Evolutionary conservation across 257 asterid genomes (phyloP).

Genomic region (Penstemon davidsonii): DNA sequence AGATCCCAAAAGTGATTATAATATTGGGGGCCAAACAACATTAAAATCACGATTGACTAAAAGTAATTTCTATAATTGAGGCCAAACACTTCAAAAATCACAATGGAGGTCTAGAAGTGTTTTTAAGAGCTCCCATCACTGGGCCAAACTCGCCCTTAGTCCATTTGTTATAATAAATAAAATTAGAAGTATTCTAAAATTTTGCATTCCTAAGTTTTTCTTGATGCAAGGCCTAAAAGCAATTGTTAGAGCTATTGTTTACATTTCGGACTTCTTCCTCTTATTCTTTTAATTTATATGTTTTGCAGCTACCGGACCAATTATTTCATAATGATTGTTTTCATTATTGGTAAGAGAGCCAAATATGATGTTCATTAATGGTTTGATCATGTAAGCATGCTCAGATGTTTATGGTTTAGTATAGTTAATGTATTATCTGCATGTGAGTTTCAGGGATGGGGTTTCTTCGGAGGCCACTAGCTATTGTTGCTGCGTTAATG

Average conservation of each 20-base stretch:
- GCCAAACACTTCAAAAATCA: too few species aligned
- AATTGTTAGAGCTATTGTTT: not conserved
- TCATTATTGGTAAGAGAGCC: constrained; percentile 72
- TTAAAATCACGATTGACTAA: too few species aligned
- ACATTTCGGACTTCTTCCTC: not conserved
- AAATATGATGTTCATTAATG: not conserved
- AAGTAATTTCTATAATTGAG: too few species aligned
- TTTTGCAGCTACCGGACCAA: constrained; percentile 89
- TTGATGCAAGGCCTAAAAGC: too few species aligned
- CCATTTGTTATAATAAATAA: too few species aligned
- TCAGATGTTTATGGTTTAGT: constrained; percentile 16
- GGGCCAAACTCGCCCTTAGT: too few species aligned
- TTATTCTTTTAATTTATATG: constrained; percentile 5
- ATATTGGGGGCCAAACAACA: too few species aligned
- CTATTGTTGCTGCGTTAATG: constrained; percentile 79
- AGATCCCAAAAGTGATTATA: too few species aligned
- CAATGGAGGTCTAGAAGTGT: too few species aligned
- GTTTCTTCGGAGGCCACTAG: constrained; percentile 77
- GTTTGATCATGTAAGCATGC: constrained; percentile 10
- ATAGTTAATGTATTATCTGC: constrained; percentile 17
- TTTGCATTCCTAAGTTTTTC: too few species aligned
- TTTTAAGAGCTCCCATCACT: too few species aligned
- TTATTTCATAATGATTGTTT: constrained; percentile 76
- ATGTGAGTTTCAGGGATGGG: constrained; percentile 64
- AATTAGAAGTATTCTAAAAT: too few species aligned